These are phyloP conservation scores for Daldinia sp. DNA, from an alignment of 2,329 filamentous ascomycete genomes.

Conservation along the genomic window DNA sequence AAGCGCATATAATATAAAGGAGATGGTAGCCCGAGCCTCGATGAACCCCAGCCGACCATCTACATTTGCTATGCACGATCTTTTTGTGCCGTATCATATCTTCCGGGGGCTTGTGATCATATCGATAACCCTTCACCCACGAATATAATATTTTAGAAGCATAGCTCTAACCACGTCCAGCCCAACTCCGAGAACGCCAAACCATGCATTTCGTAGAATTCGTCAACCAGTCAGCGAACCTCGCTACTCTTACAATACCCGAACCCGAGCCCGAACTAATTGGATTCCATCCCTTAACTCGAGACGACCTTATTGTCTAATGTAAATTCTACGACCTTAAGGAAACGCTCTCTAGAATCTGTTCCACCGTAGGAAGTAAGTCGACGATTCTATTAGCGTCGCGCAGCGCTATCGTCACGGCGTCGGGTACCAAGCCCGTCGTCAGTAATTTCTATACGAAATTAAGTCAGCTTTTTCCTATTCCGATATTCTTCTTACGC, in stretches of 20 bases:
- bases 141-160: background rate
- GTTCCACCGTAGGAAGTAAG: conserved; percentile 68
- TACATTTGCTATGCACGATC: conserved; percentile 8
- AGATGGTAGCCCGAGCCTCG: conserved; percentile 8
- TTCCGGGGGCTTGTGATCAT: background rate
- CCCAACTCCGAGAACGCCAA: conserved; percentile 22
- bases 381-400: conserved; percentile 73
- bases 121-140: background rate
- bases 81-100: conserved; percentile 1
- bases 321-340: conserved; percentile 15
- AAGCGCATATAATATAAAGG: conserved; percentile 2
- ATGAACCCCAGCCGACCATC: conserved; percentile 9
- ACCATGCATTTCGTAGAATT: conserved; percentile 30
- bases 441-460: conserved; percentile 49
- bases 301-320: background rate
- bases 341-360: conserved; percentile 60
- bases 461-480: conserved; percentile 1
- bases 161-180: background rate
- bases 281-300: too few relatives aligned
- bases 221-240: conserved; percentile 8
- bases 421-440: conserved; percentile 60
- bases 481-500: background rate
- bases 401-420: conserved; percentile 72
- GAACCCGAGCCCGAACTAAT: background rate
- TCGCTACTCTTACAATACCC: conserved; percentile 20